Evolutionary conservation across 371 early-diverging fungal species (phyloP).

Genomic region (Syncephalastrum racemosum): DNA sequence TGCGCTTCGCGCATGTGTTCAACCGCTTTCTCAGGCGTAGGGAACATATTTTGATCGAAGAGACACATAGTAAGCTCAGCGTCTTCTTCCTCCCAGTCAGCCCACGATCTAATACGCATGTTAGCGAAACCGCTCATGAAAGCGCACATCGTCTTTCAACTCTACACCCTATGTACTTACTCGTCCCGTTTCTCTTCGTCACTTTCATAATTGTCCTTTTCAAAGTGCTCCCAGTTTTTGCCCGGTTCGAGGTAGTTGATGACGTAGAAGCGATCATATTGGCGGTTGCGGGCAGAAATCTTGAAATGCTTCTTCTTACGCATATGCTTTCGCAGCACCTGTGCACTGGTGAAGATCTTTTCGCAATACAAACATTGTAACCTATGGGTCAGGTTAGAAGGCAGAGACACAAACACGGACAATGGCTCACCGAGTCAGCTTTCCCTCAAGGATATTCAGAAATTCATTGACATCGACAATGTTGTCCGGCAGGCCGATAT

Average conservation of each 20-base stretch:
- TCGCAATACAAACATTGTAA: constrained; percentile 95
- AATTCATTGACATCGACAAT: constrained; percentile 87
- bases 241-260: constrained; percentile 93
- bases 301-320: constrained; percentile 98
- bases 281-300: constrained; percentile 85
- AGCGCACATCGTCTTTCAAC: no score
- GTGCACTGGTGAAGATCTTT: constrained; percentile 84
- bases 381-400: constrained; percentile 28
- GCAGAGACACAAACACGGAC: neutral
- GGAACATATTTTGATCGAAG: constrained; percentile 68
- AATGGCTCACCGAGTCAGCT: constrained; percentile 64
- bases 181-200: constrained; percentile 73
- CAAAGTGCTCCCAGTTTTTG: constrained; percentile 88
- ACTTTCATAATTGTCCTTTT: constrained; percentile 77
- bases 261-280: constrained; percentile 95
- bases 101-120: constrained; percentile 55
- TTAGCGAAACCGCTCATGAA: constrained; percentile 1
- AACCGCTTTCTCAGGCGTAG: constrained; percentile 63
- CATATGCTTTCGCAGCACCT: constrained; percentile 95
- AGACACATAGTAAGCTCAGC: constrained; percentile 70
- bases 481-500: constrained; percentile 93
- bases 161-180: constrained; percentile 30
- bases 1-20: constrained; percentile 75
- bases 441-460: constrained; percentile 74
- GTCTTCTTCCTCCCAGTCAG: constrained; percentile 82